Evolutionary conservation across 495 filamentous ascomycete species (phyloP).

Genomic region (Penicillium nucicola): DNA sequence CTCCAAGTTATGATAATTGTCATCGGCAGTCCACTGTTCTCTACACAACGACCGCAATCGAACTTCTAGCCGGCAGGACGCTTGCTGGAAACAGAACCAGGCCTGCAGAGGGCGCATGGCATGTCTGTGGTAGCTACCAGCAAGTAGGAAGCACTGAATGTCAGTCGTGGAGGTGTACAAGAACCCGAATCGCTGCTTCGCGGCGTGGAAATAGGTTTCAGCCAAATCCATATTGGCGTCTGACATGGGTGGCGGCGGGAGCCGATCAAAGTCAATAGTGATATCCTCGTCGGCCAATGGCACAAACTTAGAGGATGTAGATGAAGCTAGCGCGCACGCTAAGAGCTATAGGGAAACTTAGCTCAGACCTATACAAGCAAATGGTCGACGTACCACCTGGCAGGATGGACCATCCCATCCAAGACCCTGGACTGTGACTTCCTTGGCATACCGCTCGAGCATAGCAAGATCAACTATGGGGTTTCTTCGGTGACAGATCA

Average conservation of each 20-base stretch:
- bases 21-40: conserved; percentile 23
- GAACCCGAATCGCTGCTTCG: conserved; percentile 24
- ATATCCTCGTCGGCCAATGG: conserved; percentile 6
- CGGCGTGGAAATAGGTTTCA: conserved; percentile 26
- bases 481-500: conserved; percentile 17
- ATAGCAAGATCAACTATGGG: conserved; percentile 20
- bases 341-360: conserved; percentile 17
- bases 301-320: conserved; percentile 12
- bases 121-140: conserved; percentile 25
- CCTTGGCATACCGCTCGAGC: conserved; percentile 21
- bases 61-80: conserved; percentile 27
- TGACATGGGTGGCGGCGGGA: conserved; percentile 15
- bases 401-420: conserved; percentile 27
- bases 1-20: conserved; percentile 25
- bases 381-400: conserved; percentile 22
- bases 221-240: conserved; percentile 21
- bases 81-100: conserved; percentile 29
- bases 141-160: conserved; percentile 27
- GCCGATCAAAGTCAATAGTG: conserved; percentile 17
- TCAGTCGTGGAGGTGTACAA: conserved; percentile 22
- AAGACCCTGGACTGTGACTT: conserved; percentile 23
- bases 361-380: neutral
- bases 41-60: conserved; percentile 21
- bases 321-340: conserved; percentile 23
- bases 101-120: conserved; percentile 22